These are phyloP conservation scores for Selaginella tamariscina DNA, from an alignment of 75 land plant species.

Conservation along the genomic window DNA sequence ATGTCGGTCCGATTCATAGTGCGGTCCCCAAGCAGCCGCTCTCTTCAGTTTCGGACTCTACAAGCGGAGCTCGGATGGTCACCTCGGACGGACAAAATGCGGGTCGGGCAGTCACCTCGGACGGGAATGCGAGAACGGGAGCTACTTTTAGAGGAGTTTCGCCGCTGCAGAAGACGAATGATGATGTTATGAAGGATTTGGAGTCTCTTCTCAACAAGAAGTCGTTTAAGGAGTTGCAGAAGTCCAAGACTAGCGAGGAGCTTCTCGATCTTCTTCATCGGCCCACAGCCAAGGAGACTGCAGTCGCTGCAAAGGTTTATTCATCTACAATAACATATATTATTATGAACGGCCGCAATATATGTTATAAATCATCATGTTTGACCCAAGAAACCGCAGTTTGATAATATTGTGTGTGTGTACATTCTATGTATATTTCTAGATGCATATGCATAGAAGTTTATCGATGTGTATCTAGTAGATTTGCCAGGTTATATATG, in stretches of 20 bases:
- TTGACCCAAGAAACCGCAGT: no score
- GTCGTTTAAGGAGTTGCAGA: constrained; percentile 66
- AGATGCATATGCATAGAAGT: no score
- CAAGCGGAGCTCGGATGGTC: constrained; percentile 16
- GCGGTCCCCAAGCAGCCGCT: constrained; percentile 21
- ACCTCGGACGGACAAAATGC: constrained; percentile 24
- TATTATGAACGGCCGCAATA: no score
- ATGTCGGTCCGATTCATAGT: constrained; percentile 18
- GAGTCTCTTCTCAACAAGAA: constrained; percentile 77
- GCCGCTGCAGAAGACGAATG: constrained; percentile 54
- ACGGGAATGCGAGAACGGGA: constrained; percentile 25
- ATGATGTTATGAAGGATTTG: constrained; percentile 74
- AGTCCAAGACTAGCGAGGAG: constrained; percentile 85
- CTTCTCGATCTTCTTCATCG: constrained; percentile 84
- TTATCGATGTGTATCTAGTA: no score
- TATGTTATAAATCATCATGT: no score
- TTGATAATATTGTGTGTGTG: no score
- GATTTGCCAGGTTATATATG: background rate
- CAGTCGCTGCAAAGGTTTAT: constrained; percentile 75
- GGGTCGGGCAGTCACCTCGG: constrained; percentile 24
- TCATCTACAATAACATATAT: background rate
- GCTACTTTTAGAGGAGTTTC: constrained; percentile 27
- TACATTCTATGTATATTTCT: no score
- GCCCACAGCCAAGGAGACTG: constrained; percentile 92
- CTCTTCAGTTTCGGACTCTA: constrained; percentile 17